Evolutionary conservation across 2,329 filamentous ascomycete genomes (phyloP), one percentile per base, ranked within the genome.

Genomic region (Aspergillus quadrilineatus): DNA sequence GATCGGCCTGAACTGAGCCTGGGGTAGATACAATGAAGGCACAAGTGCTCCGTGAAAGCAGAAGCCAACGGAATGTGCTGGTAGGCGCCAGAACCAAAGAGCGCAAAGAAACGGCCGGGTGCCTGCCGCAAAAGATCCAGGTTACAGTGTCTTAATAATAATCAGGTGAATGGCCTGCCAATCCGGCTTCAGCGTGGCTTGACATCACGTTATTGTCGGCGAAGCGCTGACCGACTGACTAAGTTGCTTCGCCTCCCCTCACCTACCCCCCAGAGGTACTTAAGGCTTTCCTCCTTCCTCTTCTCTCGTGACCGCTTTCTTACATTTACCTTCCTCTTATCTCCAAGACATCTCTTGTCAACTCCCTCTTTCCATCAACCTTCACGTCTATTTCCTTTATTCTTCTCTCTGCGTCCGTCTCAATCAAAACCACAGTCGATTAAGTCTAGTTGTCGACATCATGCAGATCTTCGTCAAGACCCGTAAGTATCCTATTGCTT

Each of bases 401-500:
- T 55, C 44, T 44, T 55, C 34, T 44, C 45, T 59, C 50, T 53
- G 52, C 60, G 55, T 32, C 44, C 36, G 15, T 37, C n/a, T 32
- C 37, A 30, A 32, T 36, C 28, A 43, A 42, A 47, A 28, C 53
- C 56, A 51, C 1, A 28, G 5, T 56, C 46, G 22, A 44, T 53
- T 28, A 56, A 44, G 30, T 53, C 47, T 39, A 47, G 57, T 67
- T 57, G 37, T 64, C 72, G 74, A 65, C 78, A 86, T 66, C 77
- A 95, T 96, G 92, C 92, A 96, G 85, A 96, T 97, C 84, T 97
- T 96, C 79, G 92, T 96, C 71, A 96, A 96, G 88, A 96, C 92
- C 68, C 85, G 88, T 91, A 82, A 84, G 88, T 88, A 69, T 36
- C 61, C 64, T 36, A n/a, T 45, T 28, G 17, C 26, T 17, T 39